Evolutionary conservation across 495 filamentous ascomycete genomes (phyloP).

Genomic region (Podospora comata): DNA sequence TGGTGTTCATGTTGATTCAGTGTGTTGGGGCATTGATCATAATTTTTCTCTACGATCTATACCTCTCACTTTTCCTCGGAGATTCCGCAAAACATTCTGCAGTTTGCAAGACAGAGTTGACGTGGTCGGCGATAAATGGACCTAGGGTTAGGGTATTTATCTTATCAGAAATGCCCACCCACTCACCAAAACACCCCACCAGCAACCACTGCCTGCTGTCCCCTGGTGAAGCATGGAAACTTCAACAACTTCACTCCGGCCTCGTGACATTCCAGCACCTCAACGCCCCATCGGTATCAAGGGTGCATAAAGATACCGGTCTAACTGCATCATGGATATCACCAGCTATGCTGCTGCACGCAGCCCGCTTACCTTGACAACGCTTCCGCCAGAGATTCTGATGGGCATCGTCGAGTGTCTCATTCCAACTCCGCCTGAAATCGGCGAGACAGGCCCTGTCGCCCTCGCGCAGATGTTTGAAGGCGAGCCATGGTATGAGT

Average conservation of each 20-base stretch:
- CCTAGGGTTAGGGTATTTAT: neutral
- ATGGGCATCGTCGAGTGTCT: conserved; percentile 26
- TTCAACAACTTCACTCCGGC: neutral
- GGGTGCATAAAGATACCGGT: neutral
- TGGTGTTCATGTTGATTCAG: neutral
- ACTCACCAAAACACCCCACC: neutral
- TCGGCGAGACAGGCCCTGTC: conserved; percentile 34
- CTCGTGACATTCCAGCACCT: neutral
- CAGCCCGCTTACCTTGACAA: conserved; percentile 10
- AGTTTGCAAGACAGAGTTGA: too few species aligned
- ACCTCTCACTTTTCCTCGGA: too few species aligned
- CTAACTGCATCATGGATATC: neutral
- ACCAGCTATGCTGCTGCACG: neutral
- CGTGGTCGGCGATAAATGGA: too few species aligned
- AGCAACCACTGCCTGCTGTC: neutral
- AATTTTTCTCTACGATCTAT: neutral
- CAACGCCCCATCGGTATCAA: neutral
- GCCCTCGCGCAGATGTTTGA: conserved; percentile 28
- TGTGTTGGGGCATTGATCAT: neutral
- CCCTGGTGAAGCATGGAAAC: neutral
- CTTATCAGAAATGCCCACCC: neutral
- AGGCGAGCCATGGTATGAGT: conserved; percentile 35
- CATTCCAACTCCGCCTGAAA: conserved; percentile 27
- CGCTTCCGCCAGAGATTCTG: conserved; percentile 30
- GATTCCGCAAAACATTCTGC: too few species aligned